Conservation (phyloP, 208 protist genomes). For the Wallacemonas rigidus region DNA sequence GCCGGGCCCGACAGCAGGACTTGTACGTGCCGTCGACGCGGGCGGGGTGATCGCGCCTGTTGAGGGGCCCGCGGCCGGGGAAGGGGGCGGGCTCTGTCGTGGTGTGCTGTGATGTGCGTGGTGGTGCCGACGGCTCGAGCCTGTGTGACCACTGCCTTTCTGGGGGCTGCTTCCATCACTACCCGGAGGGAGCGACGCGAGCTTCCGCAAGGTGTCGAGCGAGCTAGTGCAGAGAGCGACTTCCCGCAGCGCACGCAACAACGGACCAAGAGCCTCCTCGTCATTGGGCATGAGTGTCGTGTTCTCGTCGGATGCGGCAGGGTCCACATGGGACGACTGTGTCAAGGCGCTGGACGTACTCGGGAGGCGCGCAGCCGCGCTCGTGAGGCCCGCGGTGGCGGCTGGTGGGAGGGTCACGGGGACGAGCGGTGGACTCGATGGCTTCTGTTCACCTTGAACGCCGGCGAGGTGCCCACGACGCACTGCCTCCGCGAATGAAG, state of each 20-base stretch:
- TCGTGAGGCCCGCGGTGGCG: background rate
- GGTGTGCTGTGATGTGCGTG: background rate
- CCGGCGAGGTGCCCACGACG: conserved; percentile 6
- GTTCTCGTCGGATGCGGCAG: background rate
- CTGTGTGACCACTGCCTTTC: background rate
- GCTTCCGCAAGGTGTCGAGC: conserved; percentile 29
- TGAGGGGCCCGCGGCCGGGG: background rate
- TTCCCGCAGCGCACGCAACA: conserved; percentile 50
- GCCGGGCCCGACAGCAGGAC: too few species aligned
- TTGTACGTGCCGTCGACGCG: background rate
- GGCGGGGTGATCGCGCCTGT: background rate
- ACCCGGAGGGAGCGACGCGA: background rate
- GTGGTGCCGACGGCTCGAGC: background rate
- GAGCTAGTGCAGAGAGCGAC: conserved; percentile 49
- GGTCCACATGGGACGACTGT: background rate
- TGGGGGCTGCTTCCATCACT: background rate
- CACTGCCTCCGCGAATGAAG: conserved; percentile 26
- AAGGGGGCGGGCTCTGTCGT: background rate
- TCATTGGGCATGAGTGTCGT: conserved; percentile 43
- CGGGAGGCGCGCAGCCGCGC: background rate
- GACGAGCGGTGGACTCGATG: background rate
- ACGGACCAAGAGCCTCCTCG: conserved; percentile 25
- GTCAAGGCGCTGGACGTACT: background rate
- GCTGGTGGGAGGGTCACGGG: background rate
- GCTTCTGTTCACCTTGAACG: background rate